Percentiles rank a stretch among this genome's conserved stretches.
phyloP scores from a whole-genome alignment of 129 eudicot genomes.

The Cynara cardunculus region DNA sequence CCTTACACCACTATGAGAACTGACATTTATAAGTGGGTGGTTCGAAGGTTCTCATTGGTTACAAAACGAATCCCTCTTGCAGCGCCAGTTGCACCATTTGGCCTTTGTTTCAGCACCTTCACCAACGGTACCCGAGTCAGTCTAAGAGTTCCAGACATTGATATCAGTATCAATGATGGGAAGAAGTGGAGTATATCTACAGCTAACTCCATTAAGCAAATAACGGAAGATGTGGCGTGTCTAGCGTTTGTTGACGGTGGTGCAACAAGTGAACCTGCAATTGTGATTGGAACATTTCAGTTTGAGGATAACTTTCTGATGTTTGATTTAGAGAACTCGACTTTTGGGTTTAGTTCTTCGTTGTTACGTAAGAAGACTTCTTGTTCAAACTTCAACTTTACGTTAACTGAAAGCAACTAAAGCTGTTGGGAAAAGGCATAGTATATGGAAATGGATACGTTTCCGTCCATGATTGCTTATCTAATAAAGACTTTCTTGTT shows the following conservation, averaged over 20 bases:
- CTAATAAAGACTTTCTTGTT: background rate
- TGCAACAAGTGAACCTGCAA: background rate
- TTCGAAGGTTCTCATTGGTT: constrained; percentile 7
- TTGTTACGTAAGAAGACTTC: constrained; percentile 25
- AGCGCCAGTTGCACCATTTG: constrained; percentile 14
- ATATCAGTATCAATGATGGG: constrained; percentile 11
- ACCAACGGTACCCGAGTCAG: constrained; percentile 12
- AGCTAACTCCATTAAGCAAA: constrained; percentile 22
- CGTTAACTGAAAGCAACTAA: background rate
- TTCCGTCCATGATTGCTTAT: background rate
- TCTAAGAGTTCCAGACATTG: constrained; percentile 17
- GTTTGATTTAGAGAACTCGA: constrained; percentile 32
- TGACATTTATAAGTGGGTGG: constrained; percentile 12
- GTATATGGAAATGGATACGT: background rate
- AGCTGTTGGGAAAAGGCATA: background rate
- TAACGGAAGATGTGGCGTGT: constrained; percentile 8
- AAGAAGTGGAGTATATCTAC: constrained; percentile 30
- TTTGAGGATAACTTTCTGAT: constrained; percentile 22
- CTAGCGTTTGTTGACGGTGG: constrained; percentile 36
- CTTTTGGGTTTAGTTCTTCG: constrained; percentile 34
- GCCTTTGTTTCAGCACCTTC: constrained; percentile 18
- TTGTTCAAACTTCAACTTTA: constrained; percentile 33
- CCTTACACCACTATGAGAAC: constrained; percentile 1
- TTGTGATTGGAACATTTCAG: constrained; percentile 31
- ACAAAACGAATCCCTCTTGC: constrained; percentile 19